These are phyloP conservation scores for Rubus parviflorus DNA, from an alignment of 306 rosid genomes.

Conservation along the genomic window DNA sequence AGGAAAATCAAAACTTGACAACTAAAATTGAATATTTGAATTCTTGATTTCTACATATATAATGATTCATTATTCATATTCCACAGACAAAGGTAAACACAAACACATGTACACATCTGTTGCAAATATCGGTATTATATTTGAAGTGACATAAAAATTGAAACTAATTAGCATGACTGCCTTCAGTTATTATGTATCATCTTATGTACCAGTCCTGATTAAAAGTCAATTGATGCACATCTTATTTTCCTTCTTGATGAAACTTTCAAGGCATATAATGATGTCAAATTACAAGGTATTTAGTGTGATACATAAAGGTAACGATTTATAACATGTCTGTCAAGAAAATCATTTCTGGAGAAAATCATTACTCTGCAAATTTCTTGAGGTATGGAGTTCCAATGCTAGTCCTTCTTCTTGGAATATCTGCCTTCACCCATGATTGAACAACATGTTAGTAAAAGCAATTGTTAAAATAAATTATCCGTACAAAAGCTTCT, in stretches of 20 bases:
- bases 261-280: not conserved
- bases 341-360: slow-evolving; percentile 7
- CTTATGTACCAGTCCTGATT: not conserved
- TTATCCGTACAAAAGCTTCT: too few relatives aligned
- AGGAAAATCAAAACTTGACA: not conserved
- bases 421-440: slow-evolving; percentile 77
- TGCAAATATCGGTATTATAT: not conserved
- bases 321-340: not conserved
- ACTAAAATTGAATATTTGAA: not conserved
- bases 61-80: not conserved
- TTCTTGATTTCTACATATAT: not conserved
- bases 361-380: slow-evolving; percentile 48
- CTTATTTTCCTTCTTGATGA: not conserved
- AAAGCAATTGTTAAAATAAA: not conserved
- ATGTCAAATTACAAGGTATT: not conserved
- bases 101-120: not conserved
- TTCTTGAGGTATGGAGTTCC: slow-evolving; percentile 37
- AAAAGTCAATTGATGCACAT: not conserved
- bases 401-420: slow-evolving; percentile 52
- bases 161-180: not conserved
- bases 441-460: slow-evolving; percentile 20
- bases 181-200: not conserved
- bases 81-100: slow-evolving; percentile 6
- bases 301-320: not conserved
- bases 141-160: not conserved